Evolutionary conservation across 106 monocot genomes (phyloP).

Genomic region (Phalaenopsis aphrodite): DNA sequence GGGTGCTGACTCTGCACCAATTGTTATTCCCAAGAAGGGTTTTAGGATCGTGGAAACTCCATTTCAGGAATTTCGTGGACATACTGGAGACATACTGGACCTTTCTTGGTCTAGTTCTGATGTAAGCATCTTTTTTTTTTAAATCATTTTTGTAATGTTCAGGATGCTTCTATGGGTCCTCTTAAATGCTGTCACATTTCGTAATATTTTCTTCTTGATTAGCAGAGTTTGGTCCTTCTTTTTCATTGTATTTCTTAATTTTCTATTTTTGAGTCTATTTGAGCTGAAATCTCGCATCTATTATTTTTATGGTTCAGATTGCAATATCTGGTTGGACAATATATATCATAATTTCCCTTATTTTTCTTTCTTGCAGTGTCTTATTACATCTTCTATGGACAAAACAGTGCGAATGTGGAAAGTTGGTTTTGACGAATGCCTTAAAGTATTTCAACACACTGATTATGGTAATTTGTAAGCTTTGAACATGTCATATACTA

Average conservation of each 20-base stretch:
- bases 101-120: slow-evolving; percentile 71
- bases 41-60: slow-evolving; percentile 59
- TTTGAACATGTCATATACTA: too few species aligned
- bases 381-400: slow-evolving; percentile 80
- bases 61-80: slow-evolving; percentile 53
- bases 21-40: slow-evolving; percentile 54
- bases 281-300: background rate
- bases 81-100: slow-evolving; percentile 61
- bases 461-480: slow-evolving; percentile 57
- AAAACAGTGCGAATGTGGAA: slow-evolving; percentile 89
- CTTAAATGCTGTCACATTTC: background rate
- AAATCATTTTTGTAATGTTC: background rate
- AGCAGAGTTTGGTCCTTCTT: background rate
- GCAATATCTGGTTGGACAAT: background rate
- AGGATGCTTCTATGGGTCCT: background rate
- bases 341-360: background rate
- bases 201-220: background rate
- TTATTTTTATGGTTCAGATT: background rate
- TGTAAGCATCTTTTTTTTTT: slow-evolving; percentile 31
- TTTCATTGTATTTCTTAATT: background rate
- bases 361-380: slow-evolving; percentile 38
- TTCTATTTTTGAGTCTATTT: background rate
- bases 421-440: slow-evolving; percentile 57
- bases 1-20: slow-evolving; percentile 13
- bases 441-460: slow-evolving; percentile 61